These are phyloP conservation scores for Clitoria ternatea DNA, from an alignment of 306 rosid species.

Conservation along the genomic window DNA sequence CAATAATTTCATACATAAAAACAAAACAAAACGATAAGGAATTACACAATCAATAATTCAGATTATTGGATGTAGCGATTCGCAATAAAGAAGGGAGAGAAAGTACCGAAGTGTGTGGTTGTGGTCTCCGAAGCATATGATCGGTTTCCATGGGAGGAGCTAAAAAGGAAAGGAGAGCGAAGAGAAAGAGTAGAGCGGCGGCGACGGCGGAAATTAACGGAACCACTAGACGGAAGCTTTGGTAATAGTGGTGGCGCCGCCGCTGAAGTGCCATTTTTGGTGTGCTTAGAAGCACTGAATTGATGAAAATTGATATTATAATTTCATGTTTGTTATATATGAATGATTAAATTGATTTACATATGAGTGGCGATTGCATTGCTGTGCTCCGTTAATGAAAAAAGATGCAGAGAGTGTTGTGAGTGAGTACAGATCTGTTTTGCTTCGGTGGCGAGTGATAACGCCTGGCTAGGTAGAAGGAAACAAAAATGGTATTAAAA, in stretches of 20 bases:
- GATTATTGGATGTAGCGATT: neutral
- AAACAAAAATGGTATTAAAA: constrained; percentile 1
- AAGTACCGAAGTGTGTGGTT: constrained; percentile 50
- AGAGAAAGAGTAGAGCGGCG: constrained; percentile 61
- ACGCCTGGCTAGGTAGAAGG: neutral
- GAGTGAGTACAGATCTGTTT: neutral
- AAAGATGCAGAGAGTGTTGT: neutral
- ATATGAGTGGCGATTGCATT: too few species aligned
- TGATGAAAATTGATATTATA: neutral
- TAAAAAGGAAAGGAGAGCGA: constrained; percentile 71
- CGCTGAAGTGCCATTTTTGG: constrained; percentile 59
- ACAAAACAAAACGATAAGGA: constrained; percentile 1
- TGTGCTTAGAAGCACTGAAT: neutral
- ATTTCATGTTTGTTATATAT: neutral
- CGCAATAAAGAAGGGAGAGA: neutral
- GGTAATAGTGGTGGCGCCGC: constrained; percentile 75
- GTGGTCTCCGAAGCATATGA: constrained; percentile 39
- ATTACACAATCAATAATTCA: neutral
- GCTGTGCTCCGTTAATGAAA: too few species aligned
- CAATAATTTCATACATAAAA: neutral
- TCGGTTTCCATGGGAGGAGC: constrained; percentile 76
- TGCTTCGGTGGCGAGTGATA: neutral
- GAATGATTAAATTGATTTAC: neutral
- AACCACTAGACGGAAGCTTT: constrained; percentile 52
- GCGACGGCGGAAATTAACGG: constrained; percentile 66